These are phyloP conservation scores for Vachellia pachyceras DNA, from an alignment of 306 rosid species.

Conservation along the genomic window DNA sequence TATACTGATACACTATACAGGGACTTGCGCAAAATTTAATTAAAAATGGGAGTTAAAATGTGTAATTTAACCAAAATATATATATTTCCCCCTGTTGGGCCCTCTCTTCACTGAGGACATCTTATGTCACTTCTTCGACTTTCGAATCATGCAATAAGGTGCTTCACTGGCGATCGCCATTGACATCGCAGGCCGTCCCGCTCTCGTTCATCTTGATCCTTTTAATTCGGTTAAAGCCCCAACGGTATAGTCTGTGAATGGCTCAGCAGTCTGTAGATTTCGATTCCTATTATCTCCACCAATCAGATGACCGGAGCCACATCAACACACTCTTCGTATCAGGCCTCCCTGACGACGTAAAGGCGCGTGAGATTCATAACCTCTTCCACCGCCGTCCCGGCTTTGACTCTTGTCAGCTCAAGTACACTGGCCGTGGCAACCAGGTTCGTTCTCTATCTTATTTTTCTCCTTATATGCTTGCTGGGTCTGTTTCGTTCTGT, in stretches of 20 bases:
- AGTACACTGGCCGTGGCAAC: constrained; percentile 95
- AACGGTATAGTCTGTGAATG: constrained; percentile 38
- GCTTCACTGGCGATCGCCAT: constrained; percentile 29
- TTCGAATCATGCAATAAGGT: not conserved
- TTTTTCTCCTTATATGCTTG: not conserved
- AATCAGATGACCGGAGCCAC: constrained; percentile 64
- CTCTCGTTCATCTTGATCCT: constrained; percentile 6
- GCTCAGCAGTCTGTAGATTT: constrained; percentile 58
- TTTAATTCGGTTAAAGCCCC: not conserved
- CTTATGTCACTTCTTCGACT: not conserved
- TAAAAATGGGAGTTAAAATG: not conserved
- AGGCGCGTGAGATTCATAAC: constrained; percentile 97
- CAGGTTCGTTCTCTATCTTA: constrained; percentile 51
- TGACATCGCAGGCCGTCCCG: not conserved
- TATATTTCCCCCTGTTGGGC: not conserved
- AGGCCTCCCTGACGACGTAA: constrained; percentile 95
- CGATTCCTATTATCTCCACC: constrained; percentile 74
- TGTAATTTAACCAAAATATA: not conserved
- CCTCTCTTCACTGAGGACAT: not conserved
- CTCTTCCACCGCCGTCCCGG: constrained; percentile 97
- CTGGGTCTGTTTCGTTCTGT: constrained; percentile 15
- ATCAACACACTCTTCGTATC: constrained; percentile 95
- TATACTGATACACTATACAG: not conserved
- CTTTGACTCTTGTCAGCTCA: constrained; percentile 94
- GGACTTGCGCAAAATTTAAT: not conserved